Conservation (phyloP, 257 asterid species). For the Anisodus acutangulus region DNA sequence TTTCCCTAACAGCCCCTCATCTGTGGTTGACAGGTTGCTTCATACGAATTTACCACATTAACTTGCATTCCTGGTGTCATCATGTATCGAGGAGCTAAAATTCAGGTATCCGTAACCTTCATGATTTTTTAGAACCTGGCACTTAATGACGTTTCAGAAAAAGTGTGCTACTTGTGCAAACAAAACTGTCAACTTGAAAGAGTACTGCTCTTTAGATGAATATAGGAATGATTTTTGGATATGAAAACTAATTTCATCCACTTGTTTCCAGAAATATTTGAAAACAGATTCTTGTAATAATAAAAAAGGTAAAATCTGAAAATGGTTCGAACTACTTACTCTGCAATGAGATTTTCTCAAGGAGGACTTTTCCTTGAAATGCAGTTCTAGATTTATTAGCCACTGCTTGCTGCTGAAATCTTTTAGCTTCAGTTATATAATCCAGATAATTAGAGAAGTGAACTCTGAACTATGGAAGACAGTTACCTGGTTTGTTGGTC, state of each 20-base stretch:
- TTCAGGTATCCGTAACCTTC: constrained; percentile 63
- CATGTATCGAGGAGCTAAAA: constrained; percentile 91
- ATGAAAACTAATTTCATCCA: neutral
- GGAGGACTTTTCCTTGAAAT: neutral
- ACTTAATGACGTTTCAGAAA: neutral
- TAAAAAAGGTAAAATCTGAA: neutral
- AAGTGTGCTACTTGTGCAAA: constrained; percentile 15
- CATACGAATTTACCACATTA: constrained; percentile 94
- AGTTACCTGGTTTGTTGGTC: neutral
- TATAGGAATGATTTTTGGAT: neutral
- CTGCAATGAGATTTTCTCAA: constrained; percentile 1
- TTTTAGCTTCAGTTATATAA: constrained; percentile 7
- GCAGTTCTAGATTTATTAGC: neutral
- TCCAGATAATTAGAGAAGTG: constrained; percentile 20
- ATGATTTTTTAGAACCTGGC: neutral
- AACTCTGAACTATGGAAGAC: neutral
- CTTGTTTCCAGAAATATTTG: constrained; percentile 16
- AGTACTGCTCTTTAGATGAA: neutral
- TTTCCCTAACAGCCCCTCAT: constrained; percentile 23
- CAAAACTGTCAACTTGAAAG: constrained; percentile 19
- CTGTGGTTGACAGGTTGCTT: constrained; percentile 80
- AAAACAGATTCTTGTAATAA: neutral
- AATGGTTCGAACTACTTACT: neutral
- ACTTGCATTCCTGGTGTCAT: constrained; percentile 99
- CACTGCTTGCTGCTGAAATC: neutral